Percentiles rank a stretch among this genome's conserved stretches.
These are phyloP conservation scores for Berberis vulgaris DNA, from an alignment of 164 flowering plant species.

Conservation along the genomic window DNA sequence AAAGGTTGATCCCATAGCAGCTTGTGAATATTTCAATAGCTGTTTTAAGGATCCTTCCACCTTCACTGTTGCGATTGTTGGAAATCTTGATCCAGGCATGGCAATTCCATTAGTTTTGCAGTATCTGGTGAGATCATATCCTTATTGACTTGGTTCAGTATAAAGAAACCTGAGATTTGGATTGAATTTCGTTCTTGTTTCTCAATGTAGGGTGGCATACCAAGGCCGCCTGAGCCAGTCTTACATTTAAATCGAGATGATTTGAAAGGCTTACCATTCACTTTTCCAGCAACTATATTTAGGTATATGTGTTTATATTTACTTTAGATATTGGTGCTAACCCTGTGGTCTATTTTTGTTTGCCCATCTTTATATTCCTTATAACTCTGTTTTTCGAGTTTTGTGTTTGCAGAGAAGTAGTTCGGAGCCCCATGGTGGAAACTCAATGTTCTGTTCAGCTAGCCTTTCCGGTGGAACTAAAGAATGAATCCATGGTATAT, in stretches of 20 bases:
- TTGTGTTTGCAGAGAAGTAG: slow-evolving; percentile 62
- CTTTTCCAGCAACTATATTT: slow-evolving; percentile 54
- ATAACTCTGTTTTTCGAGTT: neutral
- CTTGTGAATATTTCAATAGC: slow-evolving; percentile 78
- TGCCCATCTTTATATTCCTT: neutral
- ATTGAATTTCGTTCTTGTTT: slow-evolving; percentile 14
- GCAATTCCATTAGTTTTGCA: slow-evolving; percentile 75
- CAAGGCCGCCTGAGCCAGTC: slow-evolving; percentile 60
- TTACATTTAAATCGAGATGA: slow-evolving; percentile 72
- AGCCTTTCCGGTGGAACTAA: slow-evolving; percentile 85
- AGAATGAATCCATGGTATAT: slow-evolving; percentile 68
- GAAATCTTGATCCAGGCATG: slow-evolving; percentile 63
- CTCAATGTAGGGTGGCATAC: slow-evolving; percentile 79
- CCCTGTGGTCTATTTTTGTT: neutral
- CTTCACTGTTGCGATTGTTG: slow-evolving; percentile 85
- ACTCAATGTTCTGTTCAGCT: slow-evolving; percentile 92
- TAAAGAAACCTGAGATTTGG: neutral
- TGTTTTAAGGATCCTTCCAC: slow-evolving; percentile 94
- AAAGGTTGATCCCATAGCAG: slow-evolving; percentile 70
- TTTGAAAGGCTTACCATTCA: slow-evolving; percentile 79
- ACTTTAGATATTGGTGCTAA: neutral
- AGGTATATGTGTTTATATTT: slow-evolving; percentile 33
- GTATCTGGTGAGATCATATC: slow-evolving; percentile 54
- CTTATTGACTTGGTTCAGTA: neutral
- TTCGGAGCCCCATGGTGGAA: slow-evolving; percentile 92